Base-by-base conservation (phyloP, 495 filamentous ascomycete species). In the Hypomontagnella submonticulosa region DNA sequence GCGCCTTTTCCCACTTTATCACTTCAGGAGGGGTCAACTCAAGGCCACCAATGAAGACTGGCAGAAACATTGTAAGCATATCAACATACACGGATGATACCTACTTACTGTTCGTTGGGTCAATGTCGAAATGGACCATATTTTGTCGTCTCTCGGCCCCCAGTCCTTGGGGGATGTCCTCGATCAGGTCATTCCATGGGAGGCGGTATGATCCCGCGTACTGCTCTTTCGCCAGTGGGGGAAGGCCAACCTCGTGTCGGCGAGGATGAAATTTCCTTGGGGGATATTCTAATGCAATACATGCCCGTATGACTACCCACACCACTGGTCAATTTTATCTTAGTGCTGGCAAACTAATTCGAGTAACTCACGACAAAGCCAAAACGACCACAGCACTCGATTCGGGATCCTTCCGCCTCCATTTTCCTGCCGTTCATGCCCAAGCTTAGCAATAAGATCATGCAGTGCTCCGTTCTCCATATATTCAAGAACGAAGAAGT, bases 91-190 rank as follows among this genome's bases (percentile, higher is more conserved):
- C 20, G n/a, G 16, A 36, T 16, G n/a, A 9, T 6, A 16, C 20
- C 3, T 16, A 4, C 61, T 58, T 46, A 64, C 61, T 33, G 30
- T 64, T 64, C 32, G 0, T 0, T 2, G 61, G 61, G 19, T 64
- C 61, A 8, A 64, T 52, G 20, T 64, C 54, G 15, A 64, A 64
- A 16, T 64, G 61, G 16, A 64, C 61, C 5, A 64, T n/a, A 20
- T 58, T 57, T 19, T 40, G 51, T 10, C 53, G 37, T 12, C 54
- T 46, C 0, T 4, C 1, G 1, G 12, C 61, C 5, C 23, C 9
- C 3, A 11, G 7, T 0, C 16, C 16, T 1, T 27, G 1, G 3
- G 61, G 61, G 6, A 64, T 19, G n/a, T 4, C 37, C 37, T 64
- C 61, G 46, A 57, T 58, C 19, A 64, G n/a, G 13, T 58, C 37